Conservation (phyloP, 345 rosid genomes). For the thale cress (Arabidopsis thaliana) region DNA sequence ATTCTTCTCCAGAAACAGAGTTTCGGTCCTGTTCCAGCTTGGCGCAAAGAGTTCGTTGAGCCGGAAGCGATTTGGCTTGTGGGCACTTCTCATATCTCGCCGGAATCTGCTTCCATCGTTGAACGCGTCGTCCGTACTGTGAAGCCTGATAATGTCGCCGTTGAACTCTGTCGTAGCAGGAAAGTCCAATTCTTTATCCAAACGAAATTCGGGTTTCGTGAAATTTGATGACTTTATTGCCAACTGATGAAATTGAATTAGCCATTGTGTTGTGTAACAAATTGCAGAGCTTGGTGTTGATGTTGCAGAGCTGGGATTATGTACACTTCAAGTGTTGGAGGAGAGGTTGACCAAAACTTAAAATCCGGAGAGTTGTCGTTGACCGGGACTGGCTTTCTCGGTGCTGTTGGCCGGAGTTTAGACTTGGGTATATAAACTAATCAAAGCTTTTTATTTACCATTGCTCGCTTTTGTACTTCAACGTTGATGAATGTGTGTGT, state of each 20-base stretch:
- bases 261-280: conserved; percentile 35
- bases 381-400: conserved; percentile 81
- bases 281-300: conserved; percentile 54
- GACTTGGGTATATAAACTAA: conserved; percentile 63
- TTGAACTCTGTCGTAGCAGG: conserved; percentile 96
- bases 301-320: conserved; percentile 95
- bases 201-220: conserved; percentile 3
- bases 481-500: conserved; percentile 2
- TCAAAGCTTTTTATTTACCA: not conserved
- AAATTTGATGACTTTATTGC: not conserved
- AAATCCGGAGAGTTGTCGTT: conserved; percentile 68
- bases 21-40: conserved; percentile 75
- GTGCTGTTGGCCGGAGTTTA: conserved; percentile 83
- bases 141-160: conserved; percentile 84
- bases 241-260: not conserved
- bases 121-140: conserved; percentile 71
- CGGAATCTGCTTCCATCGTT: conserved; percentile 63
- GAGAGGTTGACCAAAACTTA: conserved; percentile 53
- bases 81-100: conserved; percentile 74
- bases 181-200: conserved; percentile 43
- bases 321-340: conserved; percentile 61
- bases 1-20: conserved; percentile 63
- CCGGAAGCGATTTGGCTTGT: conserved; percentile 82
- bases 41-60: conserved; percentile 81
- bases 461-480: not conserved